phyloP scores from a whole-genome alignment of 2,329 filamentous ascomycete genomes.

The Aaosphaeria arxii region DNA sequence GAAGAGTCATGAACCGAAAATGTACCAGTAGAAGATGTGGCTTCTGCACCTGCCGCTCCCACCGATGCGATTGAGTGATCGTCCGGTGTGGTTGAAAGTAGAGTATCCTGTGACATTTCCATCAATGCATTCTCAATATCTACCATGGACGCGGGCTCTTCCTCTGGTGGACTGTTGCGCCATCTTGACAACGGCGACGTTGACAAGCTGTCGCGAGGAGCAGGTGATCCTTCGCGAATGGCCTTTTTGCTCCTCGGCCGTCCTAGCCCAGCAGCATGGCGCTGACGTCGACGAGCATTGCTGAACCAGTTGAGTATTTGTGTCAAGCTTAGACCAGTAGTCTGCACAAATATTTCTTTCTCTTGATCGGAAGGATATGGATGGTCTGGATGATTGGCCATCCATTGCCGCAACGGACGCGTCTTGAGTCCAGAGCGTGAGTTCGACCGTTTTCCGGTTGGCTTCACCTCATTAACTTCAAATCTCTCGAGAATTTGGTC shows the following conservation, averaged over 20 bases:
- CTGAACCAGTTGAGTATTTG: neutral
- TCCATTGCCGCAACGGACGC: slow-evolving; percentile 65
- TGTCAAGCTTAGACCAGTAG: neutral
- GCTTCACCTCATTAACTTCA: neutral
- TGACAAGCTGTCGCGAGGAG: too few relatives aligned
- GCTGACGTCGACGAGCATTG: neutral
- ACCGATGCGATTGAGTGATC: too few relatives aligned
- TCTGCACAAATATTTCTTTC: slow-evolving; percentile 64
- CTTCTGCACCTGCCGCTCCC: too few relatives aligned
- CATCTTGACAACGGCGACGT: neutral
- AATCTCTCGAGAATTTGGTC: neutral
- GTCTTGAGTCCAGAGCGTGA: neutral
- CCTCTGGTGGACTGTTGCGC: neutral
- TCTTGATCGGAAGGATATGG: slow-evolving; percentile 87
- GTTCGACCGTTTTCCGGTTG: neutral
- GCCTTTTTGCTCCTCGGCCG: too few relatives aligned
- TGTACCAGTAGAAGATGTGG: too few relatives aligned
- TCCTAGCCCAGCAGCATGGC: too few relatives aligned
- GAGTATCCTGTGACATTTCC: too few relatives aligned
- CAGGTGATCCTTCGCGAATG: too few relatives aligned
- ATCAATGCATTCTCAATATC: neutral
- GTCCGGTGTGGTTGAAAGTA: too few relatives aligned
- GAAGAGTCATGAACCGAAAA: too few relatives aligned
- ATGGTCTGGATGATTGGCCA: slow-evolving; percentile 51
- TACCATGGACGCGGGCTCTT: neutral